A percentile compares a stretch with the other conserved stretches of the same genome.
phyloP scores from a whole-genome alignment of 2,329 filamentous ascomycete species.

The Salinomyces thailandicus region DNA sequence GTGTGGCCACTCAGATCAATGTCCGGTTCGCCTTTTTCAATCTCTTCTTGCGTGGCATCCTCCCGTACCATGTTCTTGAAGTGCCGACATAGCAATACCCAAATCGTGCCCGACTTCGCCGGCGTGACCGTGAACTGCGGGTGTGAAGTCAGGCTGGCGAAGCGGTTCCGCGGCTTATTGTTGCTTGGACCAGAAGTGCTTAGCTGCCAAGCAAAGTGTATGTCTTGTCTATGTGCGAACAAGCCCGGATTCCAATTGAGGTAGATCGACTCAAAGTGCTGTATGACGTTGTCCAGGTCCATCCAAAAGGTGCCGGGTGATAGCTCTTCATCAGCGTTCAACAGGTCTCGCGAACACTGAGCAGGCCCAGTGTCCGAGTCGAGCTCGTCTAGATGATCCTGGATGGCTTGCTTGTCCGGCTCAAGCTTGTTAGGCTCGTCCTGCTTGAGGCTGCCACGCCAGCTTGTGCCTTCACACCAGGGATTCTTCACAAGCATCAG shows the following conservation, averaged over 20 bases:
- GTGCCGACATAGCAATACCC: slow-evolving; percentile 79
- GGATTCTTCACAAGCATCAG: slow-evolving; percentile 86
- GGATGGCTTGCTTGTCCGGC: slow-evolving; percentile 2
- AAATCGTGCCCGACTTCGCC: slow-evolving; percentile 52
- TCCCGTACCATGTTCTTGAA: slow-evolving; percentile 40
- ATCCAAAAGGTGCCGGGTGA: slow-evolving; percentile 87
- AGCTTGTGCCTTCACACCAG: slow-evolving; percentile 74
- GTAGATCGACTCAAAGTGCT: slow-evolving; percentile 92
- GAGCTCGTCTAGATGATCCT: slow-evolving; percentile 9
- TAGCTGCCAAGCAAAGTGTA: slow-evolving; percentile 81
- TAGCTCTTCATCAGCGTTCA: slow-evolving; percentile 29
- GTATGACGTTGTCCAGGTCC: slow-evolving; percentile 71
- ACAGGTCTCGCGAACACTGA: slow-evolving; percentile 24
- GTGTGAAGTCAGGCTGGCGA: slow-evolving; percentile 61
- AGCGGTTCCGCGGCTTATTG: slow-evolving; percentile 41
- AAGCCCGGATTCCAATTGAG: slow-evolving; percentile 91
- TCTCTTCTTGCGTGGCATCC: slow-evolving; percentile 22
- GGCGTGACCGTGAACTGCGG: slow-evolving; percentile 50
- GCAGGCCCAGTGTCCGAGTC: slow-evolving; percentile 21
- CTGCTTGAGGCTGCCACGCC: slow-evolving; percentile 45
- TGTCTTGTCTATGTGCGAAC: slow-evolving; percentile 72
- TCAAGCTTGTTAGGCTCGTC: slow-evolving; percentile 5
- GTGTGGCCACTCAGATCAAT: slow-evolving; percentile 59
- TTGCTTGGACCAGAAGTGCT: slow-evolving; percentile 24
- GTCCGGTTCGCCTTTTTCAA: slow-evolving; percentile 33